Evolutionary conservation across 495 filamentous ascomycete species (phyloP).

Genomic region (Xylaria scruposa): DNA sequence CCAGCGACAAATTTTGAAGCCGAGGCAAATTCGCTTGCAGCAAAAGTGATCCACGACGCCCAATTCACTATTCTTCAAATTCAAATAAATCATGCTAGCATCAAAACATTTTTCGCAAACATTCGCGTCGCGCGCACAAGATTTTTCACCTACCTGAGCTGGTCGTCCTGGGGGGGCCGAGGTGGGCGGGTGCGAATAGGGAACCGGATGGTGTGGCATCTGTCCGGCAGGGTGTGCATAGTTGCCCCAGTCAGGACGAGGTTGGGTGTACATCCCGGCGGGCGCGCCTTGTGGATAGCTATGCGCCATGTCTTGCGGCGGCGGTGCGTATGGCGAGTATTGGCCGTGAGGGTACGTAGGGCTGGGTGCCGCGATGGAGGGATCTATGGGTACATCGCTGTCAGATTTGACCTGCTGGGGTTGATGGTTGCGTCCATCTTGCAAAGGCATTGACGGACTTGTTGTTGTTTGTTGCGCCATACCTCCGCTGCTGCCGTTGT

Average conservation of each 20-base stretch:
- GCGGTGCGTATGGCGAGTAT: conserved; percentile 82
- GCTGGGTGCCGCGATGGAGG: conserved; percentile 90
- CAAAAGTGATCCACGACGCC: background rate
- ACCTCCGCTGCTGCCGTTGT: conserved; percentile 78
- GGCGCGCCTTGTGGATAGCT: conserved; percentile 62
- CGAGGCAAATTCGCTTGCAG: background rate
- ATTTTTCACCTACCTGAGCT: conserved; percentile 69
- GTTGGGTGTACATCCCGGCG: conserved; percentile 66
- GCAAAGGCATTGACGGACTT: conserved; percentile 91
- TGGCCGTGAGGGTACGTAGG: conserved; percentile 80
- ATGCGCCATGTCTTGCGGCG: conserved; percentile 83
- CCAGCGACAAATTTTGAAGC: background rate
- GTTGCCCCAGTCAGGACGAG: conserved; percentile 80
- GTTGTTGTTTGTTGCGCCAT: conserved; percentile 93
- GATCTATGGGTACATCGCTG: conserved; percentile 98
- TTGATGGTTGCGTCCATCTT: conserved; percentile 75
- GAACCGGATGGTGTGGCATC: conserved; percentile 55
- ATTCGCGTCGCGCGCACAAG: background rate
- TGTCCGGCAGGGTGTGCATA: conserved; percentile 70
- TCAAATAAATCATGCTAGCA: background rate
- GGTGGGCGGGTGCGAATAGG: conserved; percentile 62
- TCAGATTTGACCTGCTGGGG: conserved; percentile 84
- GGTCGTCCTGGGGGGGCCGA: conserved; percentile 61
- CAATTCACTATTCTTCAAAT: background rate
- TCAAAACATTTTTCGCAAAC: background rate